Evolutionary conservation across 2,329 filamentous ascomycete species (phyloP).

Genomic region (Bipolaris zeicola): DNA sequence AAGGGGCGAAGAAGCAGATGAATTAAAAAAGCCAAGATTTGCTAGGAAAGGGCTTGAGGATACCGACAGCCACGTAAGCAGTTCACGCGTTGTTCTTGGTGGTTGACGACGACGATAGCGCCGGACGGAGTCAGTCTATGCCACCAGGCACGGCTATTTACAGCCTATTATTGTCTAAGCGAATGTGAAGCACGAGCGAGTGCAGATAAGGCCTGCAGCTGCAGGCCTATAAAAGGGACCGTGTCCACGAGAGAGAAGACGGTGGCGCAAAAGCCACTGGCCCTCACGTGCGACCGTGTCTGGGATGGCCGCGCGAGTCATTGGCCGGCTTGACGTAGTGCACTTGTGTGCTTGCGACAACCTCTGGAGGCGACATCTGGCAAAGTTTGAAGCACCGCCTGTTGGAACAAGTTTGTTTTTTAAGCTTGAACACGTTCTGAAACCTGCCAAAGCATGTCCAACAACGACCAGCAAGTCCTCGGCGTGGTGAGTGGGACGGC

Average conservation of each 20-base stretch:
- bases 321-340: constrained; percentile 16
- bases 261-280: constrained; percentile 20
- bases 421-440: neutral
- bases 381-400: constrained; percentile 1
- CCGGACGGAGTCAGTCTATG: constrained; percentile 8
- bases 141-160: constrained; percentile 1
- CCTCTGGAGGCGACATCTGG: constrained; percentile 4
- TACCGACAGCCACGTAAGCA: constrained; percentile 34
- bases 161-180: constrained; percentile 10
- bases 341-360: constrained; percentile 10
- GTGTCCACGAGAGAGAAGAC: constrained; percentile 12
- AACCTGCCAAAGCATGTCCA: constrained; percentile 64
- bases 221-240: constrained; percentile 11
- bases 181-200: constrained; percentile 16
- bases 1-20: constrained; percentile 11
- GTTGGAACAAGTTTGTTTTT: neutral
- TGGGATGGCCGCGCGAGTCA: constrained; percentile 15
- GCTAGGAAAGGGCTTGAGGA: constrained; percentile 20
- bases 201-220: constrained; percentile 23
- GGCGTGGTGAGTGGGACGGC: constrained; percentile 66
- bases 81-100: constrained; percentile 29
- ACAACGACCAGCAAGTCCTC: constrained; percentile 78
- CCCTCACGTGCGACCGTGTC: constrained; percentile 20
- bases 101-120: constrained; percentile 19
- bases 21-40: constrained; percentile 10